phyloP scores from a whole-genome alignment of 768 basidiomycete species.

The Tulasnella sp. region DNA sequence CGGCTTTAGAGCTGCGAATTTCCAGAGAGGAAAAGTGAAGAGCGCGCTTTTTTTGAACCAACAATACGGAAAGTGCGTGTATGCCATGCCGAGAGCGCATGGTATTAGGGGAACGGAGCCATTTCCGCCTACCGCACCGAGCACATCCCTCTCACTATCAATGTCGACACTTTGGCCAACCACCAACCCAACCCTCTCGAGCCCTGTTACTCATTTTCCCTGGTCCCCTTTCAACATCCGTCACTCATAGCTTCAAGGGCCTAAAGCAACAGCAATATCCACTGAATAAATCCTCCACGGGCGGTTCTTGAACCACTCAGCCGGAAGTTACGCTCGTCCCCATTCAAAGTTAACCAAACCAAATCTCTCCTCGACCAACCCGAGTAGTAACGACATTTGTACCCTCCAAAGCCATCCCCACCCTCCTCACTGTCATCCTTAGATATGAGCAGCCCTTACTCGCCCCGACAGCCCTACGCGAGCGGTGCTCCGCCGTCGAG shows the following conservation, averaged over 20 bases:
- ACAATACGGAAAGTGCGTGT: no score
- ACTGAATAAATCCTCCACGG: neutral
- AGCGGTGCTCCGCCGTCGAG: constrained; percentile 59
- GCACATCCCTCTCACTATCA: neutral
- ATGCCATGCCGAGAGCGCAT: neutral
- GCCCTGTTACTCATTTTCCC: neutral
- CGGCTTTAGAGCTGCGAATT: no score
- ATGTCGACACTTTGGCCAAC: neutral
- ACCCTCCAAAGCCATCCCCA: neutral
- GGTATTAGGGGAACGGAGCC: neutral
- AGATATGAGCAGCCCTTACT: neutral
- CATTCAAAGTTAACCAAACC: constrained; percentile 2
- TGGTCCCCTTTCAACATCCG: neutral
- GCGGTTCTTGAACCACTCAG: neutral
- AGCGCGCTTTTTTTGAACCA: no score
- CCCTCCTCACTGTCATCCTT: neutral
- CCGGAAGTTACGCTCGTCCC: neutral
- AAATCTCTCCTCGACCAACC: neutral
- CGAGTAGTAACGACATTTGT: neutral
- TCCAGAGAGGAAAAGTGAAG: no score
- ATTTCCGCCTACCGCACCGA: neutral
- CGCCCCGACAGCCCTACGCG: neutral
- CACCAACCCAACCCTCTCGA: neutral
- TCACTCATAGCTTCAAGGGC: neutral
- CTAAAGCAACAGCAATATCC: neutral